phyloP scores from a whole-genome alignment of 2,329 filamentous ascomycete species.

The Pseudogymnoascus sp. region DNA sequence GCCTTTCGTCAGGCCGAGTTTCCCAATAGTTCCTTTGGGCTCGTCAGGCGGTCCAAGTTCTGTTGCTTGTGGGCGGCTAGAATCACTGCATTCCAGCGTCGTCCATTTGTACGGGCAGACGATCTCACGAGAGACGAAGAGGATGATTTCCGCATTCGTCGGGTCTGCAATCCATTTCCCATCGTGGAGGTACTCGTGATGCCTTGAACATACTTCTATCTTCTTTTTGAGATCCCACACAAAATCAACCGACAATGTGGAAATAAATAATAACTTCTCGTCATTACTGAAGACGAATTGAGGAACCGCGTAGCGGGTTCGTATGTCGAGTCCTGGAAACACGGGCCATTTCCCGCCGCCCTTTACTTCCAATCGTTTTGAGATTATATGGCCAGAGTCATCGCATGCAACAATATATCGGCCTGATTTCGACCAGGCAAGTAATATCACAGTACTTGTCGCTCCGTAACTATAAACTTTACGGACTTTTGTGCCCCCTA shows the following conservation, averaged over 20 bases:
- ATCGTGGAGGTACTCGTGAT: not conserved
- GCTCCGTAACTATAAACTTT: not conserved
- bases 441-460: not conserved
- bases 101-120: not conserved
- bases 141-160: not conserved
- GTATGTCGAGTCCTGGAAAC: constrained; percentile 12
- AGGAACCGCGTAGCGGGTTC: not conserved
- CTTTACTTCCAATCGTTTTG: constrained; percentile 10
- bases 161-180: not conserved
- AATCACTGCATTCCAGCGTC: not conserved
- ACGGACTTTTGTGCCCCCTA: constrained; percentile 4
- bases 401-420: constrained; percentile 16
- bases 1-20: not conserved
- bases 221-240: not conserved
- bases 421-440: not conserved
- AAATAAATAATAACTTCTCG: constrained; percentile 12
- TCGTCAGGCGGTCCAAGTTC: not conserved
- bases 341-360: constrained; percentile 11
- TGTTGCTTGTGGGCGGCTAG: not conserved
- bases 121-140: not conserved
- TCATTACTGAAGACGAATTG: constrained; percentile 13
- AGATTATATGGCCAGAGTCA: constrained; percentile 14
- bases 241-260: not conserved
- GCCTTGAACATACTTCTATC: not conserved
- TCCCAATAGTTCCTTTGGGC: not conserved